Conservation (phyloP, 2,329 filamentous ascomycete genomes). For the Neophaeococcomyces aloes region DNA sequence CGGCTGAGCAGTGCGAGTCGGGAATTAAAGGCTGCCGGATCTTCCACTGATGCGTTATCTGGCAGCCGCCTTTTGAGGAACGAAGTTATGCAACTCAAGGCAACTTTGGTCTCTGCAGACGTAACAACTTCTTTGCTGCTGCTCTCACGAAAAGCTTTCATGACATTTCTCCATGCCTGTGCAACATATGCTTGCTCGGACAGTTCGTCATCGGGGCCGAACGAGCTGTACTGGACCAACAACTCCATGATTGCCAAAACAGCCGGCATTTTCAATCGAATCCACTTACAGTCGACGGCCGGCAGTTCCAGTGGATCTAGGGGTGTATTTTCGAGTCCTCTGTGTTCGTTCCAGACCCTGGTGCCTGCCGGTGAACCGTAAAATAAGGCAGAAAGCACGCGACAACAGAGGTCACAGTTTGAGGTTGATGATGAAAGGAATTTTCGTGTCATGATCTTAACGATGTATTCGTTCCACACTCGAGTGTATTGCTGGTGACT, state of each 20-base stretch:
- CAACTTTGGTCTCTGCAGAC: slow-evolving; percentile 69
- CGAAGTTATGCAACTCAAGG: slow-evolving; percentile 61
- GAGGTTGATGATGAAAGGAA: slow-evolving; percentile 35
- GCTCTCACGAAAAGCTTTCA: slow-evolving; percentile 49
- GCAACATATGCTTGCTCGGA: slow-evolving; percentile 41
- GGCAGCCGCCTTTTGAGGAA: slow-evolving; percentile 42
- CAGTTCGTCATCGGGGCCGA: slow-evolving; percentile 26
- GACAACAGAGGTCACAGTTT: slow-evolving; percentile 51
- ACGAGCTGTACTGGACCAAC: slow-evolving; percentile 42
- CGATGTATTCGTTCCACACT: slow-evolving; percentile 69
- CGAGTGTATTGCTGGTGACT: slow-evolving; percentile 56
- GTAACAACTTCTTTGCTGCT: slow-evolving; percentile 82
- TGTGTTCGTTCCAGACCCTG: slow-evolving; percentile 64
- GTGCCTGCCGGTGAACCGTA: slow-evolving; percentile 31
- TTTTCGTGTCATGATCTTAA: slow-evolving; percentile 51
- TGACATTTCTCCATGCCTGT: slow-evolving; percentile 51
- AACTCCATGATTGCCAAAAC: slow-evolving; percentile 54
- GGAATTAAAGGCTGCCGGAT: background rate
- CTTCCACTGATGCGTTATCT: background rate
- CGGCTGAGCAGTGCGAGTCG: slow-evolving; percentile 1
- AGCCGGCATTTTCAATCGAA: slow-evolving; percentile 57
- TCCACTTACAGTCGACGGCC: slow-evolving; percentile 74
- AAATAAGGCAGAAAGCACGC: slow-evolving; percentile 62
- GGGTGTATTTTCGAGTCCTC: slow-evolving; percentile 51
- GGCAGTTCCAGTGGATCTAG: slow-evolving; percentile 66